Conservation (phyloP, 441 rosid species). For the Erodium moschatum region DNA sequence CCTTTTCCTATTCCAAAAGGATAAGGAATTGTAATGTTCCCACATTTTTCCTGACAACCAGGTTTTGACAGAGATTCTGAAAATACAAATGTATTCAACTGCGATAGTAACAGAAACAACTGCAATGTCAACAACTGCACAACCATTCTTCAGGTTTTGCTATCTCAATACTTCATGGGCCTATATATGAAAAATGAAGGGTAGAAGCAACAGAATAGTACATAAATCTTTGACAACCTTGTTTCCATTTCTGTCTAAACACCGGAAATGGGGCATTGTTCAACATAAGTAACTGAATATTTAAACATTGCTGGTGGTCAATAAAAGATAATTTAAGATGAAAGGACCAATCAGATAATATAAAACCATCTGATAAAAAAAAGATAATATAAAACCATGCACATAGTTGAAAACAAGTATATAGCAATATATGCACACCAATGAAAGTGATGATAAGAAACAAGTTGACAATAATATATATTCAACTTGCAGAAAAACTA, state of each 20-base stretch:
- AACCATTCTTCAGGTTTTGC: not conserved
- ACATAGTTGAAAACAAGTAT: not conserved
- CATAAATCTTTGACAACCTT: not conserved
- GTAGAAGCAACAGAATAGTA: not conserved
- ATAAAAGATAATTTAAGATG: not conserved
- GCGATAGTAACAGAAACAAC: not conserved
- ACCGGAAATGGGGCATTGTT: not conserved
- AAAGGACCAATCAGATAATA: not conserved
- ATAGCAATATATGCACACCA: not conserved
- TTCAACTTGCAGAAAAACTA: not conserved
- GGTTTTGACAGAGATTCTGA: slow-evolving; percentile 9
- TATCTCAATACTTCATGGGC: not conserved
- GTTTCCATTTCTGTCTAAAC: too few species aligned
- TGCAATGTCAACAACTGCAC: slow-evolving; percentile 6
- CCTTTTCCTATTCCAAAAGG: slow-evolving; percentile 23
- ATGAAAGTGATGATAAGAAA: not conserved
- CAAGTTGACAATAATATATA: not conserved
- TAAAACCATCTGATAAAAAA: too few species aligned
- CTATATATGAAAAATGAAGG: not conserved
- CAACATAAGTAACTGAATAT: not conserved
- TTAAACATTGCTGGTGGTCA: not conserved
- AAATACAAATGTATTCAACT: not conserved
- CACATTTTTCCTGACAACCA: slow-evolving; percentile 24
- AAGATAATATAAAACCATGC: not conserved
- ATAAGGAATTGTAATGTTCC: slow-evolving; percentile 24